Evolutionary conservation across 2,329 filamentous ascomycete species (phyloP), one percentile per base, ranked within the genome.

Genomic region (Colletotrichum salicis): DNA sequence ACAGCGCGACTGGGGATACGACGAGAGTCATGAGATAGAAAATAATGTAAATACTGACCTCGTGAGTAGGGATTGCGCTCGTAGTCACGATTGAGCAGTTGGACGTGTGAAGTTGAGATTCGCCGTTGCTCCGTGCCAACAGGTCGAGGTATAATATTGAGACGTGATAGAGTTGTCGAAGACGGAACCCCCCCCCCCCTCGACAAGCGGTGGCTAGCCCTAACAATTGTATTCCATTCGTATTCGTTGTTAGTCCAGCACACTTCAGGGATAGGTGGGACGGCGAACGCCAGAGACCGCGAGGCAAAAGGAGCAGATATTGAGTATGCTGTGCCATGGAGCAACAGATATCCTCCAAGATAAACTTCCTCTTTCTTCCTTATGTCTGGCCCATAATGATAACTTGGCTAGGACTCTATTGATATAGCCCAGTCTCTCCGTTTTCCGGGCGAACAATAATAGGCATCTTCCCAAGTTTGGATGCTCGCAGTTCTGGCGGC

Each of bases 211-310:
- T n/a, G 6, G 8, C 3, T 4, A 48, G 19, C 41, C 41, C 41
- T 48, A 5, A 22, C n/a, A 7, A n/a, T 4, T 22, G 19, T 48
- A 48, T n/a, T 22, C 8, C 4, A 0, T 22, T 48, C 41, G 19
- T 45, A n/a, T 45, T n/a, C 41, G 3, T 10, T 19, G 2, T 4
- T 45, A 19, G 1, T 45, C 19, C 15, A 8, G 15, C 7, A 0
- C 0, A 4, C 41, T 1, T 48, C 7, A 11, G 8, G 41, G 7
- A 19, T 5, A 48, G 0, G 0, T 19, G 13, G 19, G 1, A 22
- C 1, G 8, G 41, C 7, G 19, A n/a, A 48, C 8, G 3, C 7
- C 19, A 19, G 7, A 8, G 0, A n/a, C 19, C 10, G 41, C 41
- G 19, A 48, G 0, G 41, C 1, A 48, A 11, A 48, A 19, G 8